These are phyloP conservation scores for Stagonosporopsis cucurbitacearum DNA, from an alignment of 2,329 filamentous ascomycete genomes.

Conservation along the genomic window DNA sequence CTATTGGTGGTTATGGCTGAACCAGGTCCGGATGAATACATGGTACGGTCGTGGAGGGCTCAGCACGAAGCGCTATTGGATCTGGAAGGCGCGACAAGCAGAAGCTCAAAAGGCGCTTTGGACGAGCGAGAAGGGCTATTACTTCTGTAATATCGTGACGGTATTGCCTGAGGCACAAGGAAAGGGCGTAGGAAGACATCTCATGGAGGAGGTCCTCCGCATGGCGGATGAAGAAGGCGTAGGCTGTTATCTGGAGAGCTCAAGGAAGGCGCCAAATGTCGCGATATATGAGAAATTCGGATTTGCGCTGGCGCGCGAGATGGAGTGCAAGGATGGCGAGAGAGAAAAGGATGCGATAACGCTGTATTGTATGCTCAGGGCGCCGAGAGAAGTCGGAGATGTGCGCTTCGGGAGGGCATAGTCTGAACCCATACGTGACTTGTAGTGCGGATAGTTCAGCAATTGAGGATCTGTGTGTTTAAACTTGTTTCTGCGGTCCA, in stretches of 20 bases:
- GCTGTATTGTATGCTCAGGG: constrained; percentile 56
- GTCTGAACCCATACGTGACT: background rate
- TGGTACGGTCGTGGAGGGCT: constrained; percentile 73
- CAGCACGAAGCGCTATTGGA: constrained; percentile 71
- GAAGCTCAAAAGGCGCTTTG: constrained; percentile 68
- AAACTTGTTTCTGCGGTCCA: background rate
- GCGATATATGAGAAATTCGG: constrained; percentile 73
- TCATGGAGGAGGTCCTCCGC: constrained; percentile 69
- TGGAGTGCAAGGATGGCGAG: constrained; percentile 70
- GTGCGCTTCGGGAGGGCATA: constrained; percentile 10
- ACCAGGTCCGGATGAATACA: constrained; percentile 71
- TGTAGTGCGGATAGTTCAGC: background rate
- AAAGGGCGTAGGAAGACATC: constrained; percentile 67
- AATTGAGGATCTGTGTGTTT: background rate
- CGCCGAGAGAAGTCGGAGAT: constrained; percentile 21
- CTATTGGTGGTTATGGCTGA: constrained; percentile 69
- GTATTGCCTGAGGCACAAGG: constrained; percentile 71
- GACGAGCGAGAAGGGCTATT: constrained; percentile 71
- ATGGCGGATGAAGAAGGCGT: constrained; percentile 69
- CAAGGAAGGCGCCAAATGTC: constrained; percentile 70
- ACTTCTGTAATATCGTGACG: constrained; percentile 78
- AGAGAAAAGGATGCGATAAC: constrained; percentile 53
- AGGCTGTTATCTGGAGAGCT: constrained; percentile 74
- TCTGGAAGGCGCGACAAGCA: constrained; percentile 73
- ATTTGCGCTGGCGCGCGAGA: constrained; percentile 68